Evolutionary conservation across 1,139 yeast genomes (phyloP), one percentile per base, ranked within the genome.

Genomic region (Lodderomyces margitis): DNA sequence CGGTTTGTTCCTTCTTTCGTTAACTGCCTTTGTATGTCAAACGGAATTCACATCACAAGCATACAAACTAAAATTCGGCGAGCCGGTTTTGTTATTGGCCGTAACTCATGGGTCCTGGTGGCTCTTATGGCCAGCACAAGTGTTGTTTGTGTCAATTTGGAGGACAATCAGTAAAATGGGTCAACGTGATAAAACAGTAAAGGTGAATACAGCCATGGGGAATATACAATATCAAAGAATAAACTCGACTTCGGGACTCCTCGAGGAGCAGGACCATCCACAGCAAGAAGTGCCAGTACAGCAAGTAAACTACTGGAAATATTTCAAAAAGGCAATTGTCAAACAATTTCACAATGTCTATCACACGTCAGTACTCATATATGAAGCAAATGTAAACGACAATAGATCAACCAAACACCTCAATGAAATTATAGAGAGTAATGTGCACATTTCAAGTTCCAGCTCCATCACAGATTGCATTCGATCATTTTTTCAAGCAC

Each of bases 71-170:
- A 75, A 74, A 7, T 87, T 81, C 57, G 62, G 75, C 43, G 92
- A 87, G 56, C 96, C 96, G 0, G 70, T 86, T 16, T 63, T 87
- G 27, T 66, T 85, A 45, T 62, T 87, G 39, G 68, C 78, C 45
- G 65, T 86, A 7, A 88, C 95, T 0, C 96, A 87, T 56, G 86
- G 91, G 1, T 76, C 84, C 12, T 87, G 95, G 95, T 70, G 81
- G 74, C 41, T 75, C 14, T 69, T 86, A 39, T 84, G 91, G 87
- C 94, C 92, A 0, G 38, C 75, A 8, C 95, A 87, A 58, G 74
- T 81, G n/a, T n/a, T 68, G 0, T 39, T 56, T 1, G 67, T 78
- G n/a, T 73, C 80, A 1, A n/a, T 59, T 1, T 64, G 60, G 56
- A 72, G 78, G 47, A 68, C 80, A 1, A 33, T 54, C n/a, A 53